Evolutionary conservation across 2,329 filamentous ascomycete species (phyloP), one percentile per base, ranked within the genome.

Genomic region (Aspergillus carbonarius): DNA sequence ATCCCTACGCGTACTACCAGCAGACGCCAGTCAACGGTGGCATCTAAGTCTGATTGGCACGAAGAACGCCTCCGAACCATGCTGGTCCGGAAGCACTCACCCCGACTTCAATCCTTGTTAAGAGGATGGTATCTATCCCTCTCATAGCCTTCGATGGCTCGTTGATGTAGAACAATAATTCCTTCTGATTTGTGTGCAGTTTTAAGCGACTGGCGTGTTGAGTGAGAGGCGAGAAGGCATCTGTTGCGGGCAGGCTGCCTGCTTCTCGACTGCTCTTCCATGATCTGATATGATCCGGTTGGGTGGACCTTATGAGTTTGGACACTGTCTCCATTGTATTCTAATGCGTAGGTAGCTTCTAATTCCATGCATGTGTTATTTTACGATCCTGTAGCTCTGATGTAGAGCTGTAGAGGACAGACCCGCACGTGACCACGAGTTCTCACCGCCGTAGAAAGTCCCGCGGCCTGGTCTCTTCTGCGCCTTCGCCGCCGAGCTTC

Each of bases 1-100:
- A 70, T 39, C 58, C 68, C 13, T 70, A 73, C 58, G 67, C 65
- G 34, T 71, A 72, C 60, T 72, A 72, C 50, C 71, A 73, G 53
- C 66, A 72, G 58, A 54, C 44, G 18, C 66, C 70, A 13, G 65
- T 70, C 18, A 74, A 74, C 49, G 72, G 70, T 18, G 61, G 56
- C 17, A 50, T 60, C 23, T 54, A 17, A 53, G 54, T 49, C 58
- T 58, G 30, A 55, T 61, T 42, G 49, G 51, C 51, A 52, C 18
- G 13, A 25, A 27, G 44, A 47, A 23, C 15, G 8, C 44, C 48
- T 17, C 44, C 27, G n/a, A 30, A 48, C 27, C 15, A n/a, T 4
- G 25, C 27, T 48, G 44, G 44, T 7, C 25, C 44, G 44, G 44
- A 30, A 48, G 27, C 25, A 30, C 25, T 25, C 13, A 32, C 15